Conservation (phyloP, 306 rosid species). For the Gynostemma pentaphyllum region DNA sequence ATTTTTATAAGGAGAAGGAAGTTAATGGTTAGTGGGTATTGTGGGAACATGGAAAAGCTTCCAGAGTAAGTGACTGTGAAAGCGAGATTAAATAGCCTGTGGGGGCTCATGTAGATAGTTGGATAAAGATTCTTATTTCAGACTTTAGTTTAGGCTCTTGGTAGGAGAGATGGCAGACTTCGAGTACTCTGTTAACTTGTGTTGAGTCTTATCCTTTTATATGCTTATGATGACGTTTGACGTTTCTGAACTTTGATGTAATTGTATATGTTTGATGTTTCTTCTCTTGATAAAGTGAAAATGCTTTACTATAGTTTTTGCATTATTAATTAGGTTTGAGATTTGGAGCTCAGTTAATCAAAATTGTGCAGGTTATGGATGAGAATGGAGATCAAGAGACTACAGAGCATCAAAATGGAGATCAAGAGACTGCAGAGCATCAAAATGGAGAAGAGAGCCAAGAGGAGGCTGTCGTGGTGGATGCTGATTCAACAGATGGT, state of each 20-base stretch:
- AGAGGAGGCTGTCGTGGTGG: slow-evolving; percentile 27
- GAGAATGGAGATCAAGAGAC: not conserved
- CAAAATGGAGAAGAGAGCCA: slow-evolving; percentile 21
- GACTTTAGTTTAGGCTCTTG: not conserved
- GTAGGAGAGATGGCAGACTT: not conserved
- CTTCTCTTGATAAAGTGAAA: too few relatives aligned
- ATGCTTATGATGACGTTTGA: too few relatives aligned
- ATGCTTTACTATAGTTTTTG: too few relatives aligned
- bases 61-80: not conserved
- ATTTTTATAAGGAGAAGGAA: not conserved
- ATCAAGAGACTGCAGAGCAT: slow-evolving; percentile 13
- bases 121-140: not conserved
- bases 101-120: not conserved
- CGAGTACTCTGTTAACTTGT: not conserved
- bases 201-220: not conserved
- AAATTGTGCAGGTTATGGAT: too few relatives aligned
- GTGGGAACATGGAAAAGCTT: not conserved
- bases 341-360: too few relatives aligned
- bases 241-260: too few relatives aligned
- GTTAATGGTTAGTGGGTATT: not conserved
- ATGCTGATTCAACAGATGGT: slow-evolving; percentile 29
- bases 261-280: too few relatives aligned
- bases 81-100: not conserved
- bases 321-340: too few relatives aligned
- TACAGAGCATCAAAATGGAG: slow-evolving; percentile 23